Conservation (phyloP, 805 yeast species). For the Metschnikowia bowlesiae region DNA sequence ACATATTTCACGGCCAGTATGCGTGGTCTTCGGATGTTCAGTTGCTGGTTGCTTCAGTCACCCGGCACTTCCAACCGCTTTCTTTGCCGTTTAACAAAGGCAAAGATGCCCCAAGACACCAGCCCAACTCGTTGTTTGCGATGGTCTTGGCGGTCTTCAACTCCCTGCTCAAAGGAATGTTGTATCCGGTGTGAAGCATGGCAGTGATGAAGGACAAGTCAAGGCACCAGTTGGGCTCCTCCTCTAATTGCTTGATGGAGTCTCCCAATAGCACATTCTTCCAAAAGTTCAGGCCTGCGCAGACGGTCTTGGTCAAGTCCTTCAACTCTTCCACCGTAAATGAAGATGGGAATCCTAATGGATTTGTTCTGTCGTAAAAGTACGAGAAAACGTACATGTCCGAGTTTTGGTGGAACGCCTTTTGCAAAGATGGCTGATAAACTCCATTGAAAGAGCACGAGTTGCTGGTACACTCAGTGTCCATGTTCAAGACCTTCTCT, state of each 20-base stretch:
- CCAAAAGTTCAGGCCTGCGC: slow-evolving; percentile 81
- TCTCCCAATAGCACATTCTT: slow-evolving; percentile 61
- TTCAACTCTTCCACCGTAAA: slow-evolving; percentile 81
- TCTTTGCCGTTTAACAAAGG: slow-evolving; percentile 68
- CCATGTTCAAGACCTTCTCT: slow-evolving; percentile 79
- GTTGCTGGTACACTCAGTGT: slow-evolving; percentile 60
- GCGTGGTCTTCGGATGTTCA: too few relatives aligned
- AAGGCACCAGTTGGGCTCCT: slow-evolving; percentile 91
- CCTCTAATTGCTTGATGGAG: slow-evolving; percentile 59
- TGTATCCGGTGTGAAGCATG: slow-evolving; percentile 92
- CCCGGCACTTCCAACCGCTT: slow-evolving; percentile 68
- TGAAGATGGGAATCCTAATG: slow-evolving; percentile 89
- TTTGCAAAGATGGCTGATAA: slow-evolving; percentile 88
- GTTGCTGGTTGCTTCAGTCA: slow-evolving; percentile 17
- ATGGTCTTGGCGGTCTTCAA: slow-evolving; percentile 89
- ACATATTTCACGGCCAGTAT: too few relatives aligned
- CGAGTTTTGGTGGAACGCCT: slow-evolving; percentile 63
- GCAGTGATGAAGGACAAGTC: slow-evolving; percentile 90
- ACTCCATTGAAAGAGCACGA: slow-evolving; percentile 98
- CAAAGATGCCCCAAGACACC: slow-evolving; percentile 98
- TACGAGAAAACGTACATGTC: slow-evolving; percentile 91
- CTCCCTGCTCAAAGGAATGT: slow-evolving; percentile 85
- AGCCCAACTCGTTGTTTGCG: slow-evolving; percentile 86
- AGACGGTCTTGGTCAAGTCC: slow-evolving; percentile 78
- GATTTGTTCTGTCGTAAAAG: slow-evolving; percentile 91